Evolutionary conservation across 305 asterid genomes (phyloP).

Genomic region (Lippia alba): DNA sequence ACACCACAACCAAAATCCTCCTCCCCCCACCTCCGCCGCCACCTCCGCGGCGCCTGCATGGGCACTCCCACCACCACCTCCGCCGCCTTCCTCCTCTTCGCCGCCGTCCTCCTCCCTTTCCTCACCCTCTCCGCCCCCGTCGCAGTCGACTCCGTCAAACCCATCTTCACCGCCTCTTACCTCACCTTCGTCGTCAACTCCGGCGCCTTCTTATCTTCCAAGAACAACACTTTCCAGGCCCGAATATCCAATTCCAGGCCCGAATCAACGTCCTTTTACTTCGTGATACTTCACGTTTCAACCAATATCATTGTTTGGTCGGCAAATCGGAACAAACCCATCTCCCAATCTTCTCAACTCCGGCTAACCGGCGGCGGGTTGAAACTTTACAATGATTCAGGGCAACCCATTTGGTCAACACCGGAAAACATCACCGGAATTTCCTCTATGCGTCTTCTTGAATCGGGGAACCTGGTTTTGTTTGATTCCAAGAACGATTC

Average conservation of each 20-base stretch:
- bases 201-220: conserved; percentile 56
- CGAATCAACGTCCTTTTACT: conserved; percentile 46
- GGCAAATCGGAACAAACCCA: conserved; percentile 55
- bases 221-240: conserved; percentile 48
- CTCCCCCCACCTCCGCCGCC: conserved; percentile 21
- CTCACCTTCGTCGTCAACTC: conserved; percentile 51
- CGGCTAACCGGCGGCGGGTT: conserved; percentile 44
- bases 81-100: conserved; percentile 29
- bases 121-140: conserved; percentile 43
- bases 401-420: conserved; percentile 55
- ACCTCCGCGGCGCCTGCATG: conserved; percentile 40
- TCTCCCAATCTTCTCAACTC: conserved; percentile 53
- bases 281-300: conserved; percentile 44
- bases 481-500: conserved; percentile 35
- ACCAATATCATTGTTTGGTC: conserved; percentile 55
- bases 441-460: conserved; percentile 49
- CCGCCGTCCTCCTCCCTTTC: conserved; percentile 21
- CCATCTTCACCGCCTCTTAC: conserved; percentile 54
- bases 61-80: conserved; percentile 31
- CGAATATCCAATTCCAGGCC: conserved; percentile 41
- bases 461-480: conserved; percentile 56
- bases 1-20: conserved; percentile 22
- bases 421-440: conserved; percentile 31
- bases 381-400: conserved; percentile 47
- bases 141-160: conserved; percentile 28